A percentile compares a stretch with the other conserved stretches of the same genome.
Conservation (phyloP, 2,329 filamentous ascomycete genomes). For the Lecanicillium sp. region DNA sequence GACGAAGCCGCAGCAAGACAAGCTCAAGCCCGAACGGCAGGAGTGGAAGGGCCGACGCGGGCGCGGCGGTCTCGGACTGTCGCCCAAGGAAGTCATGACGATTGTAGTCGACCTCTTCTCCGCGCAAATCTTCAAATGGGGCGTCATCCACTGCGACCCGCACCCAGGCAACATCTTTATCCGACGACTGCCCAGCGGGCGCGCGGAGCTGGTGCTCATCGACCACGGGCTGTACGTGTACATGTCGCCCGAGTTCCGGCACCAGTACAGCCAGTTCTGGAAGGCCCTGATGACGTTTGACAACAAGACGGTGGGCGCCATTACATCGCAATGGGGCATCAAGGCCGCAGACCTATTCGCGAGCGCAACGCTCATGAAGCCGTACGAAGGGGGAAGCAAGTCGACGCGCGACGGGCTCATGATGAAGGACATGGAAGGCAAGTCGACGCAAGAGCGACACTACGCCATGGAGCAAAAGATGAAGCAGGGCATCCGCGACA, state of each 20-base stretch:
- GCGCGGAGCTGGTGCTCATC: slow-evolving; percentile 85
- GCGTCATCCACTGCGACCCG: slow-evolving; percentile 89
- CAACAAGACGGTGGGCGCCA: slow-evolving; percentile 64
- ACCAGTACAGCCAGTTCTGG: slow-evolving; percentile 87
- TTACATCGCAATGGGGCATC: slow-evolving; percentile 79
- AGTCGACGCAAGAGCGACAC: slow-evolving; percentile 60
- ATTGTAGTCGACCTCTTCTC: slow-evolving; percentile 95
- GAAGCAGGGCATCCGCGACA: slow-evolving; percentile 57
- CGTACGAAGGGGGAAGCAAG: slow-evolving; percentile 78
- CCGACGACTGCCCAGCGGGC: slow-evolving; percentile 72
- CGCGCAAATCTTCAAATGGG: slow-evolving; percentile 98
- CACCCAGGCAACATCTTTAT: slow-evolving; percentile 98
- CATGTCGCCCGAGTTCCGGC: slow-evolving; percentile 75
- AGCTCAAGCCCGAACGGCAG: slow-evolving; percentile 71
- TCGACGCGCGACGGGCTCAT: slow-evolving; percentile 58
- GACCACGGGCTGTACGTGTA: slow-evolving; percentile 95
- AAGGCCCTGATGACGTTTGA: slow-evolving; percentile 90
- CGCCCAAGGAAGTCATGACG: slow-evolving; percentile 81
- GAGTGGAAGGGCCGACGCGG: slow-evolving; percentile 66
- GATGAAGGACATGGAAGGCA: slow-evolving; percentile 51
- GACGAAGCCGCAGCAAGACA: slow-evolving; percentile 44
- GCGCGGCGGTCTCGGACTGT: slow-evolving; percentile 75
- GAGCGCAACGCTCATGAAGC: slow-evolving; percentile 78
- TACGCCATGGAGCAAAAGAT: slow-evolving; percentile 86
- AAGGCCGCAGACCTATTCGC: slow-evolving; percentile 86